A percentile compares a stretch with the other conserved stretches of the same genome.
phyloP scores from a whole-genome alignment of 1,139 yeast genomes.

The Pichia inconspicua region DNA sequence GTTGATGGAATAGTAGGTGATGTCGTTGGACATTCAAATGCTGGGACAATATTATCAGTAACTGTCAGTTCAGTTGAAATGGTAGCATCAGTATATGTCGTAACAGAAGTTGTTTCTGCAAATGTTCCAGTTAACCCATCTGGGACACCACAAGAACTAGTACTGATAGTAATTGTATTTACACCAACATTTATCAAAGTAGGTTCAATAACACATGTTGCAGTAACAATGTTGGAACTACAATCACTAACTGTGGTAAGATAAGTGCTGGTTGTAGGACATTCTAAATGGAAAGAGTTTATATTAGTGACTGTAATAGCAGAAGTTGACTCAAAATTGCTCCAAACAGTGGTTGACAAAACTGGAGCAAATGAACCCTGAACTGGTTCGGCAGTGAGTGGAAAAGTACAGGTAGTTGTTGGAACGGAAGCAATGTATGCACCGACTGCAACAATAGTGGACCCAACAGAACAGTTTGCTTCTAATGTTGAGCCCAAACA shows the following conservation, averaged over 20 bases:
- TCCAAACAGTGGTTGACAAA: conserved; percentile 1
- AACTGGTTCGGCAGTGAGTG: not conserved
- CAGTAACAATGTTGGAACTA: not conserved
- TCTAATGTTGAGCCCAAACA: not conserved
- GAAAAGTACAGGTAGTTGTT: conserved; percentile 10
- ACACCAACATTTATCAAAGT: conserved; percentile 2
- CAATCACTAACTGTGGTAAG: conserved; percentile 9
- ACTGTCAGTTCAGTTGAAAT: conserved; percentile 9
- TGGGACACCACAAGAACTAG: conserved; percentile 7
- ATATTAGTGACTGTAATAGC: conserved; percentile 15
- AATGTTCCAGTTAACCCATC: conserved; percentile 6
- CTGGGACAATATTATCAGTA: conserved; percentile 9
- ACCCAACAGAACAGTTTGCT: conserved; percentile 4
- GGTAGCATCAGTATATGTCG: conserved; percentile 8
- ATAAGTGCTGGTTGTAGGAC: conserved; percentile 3
- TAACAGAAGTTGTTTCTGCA: not conserved
- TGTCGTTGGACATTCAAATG: conserved; percentile 6
- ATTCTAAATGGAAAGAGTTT: conserved; percentile 11
- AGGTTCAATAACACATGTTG: conserved; percentile 1
- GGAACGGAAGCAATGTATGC: conserved; percentile 13
- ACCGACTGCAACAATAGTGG: conserved; percentile 1
- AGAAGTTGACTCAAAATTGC: conserved; percentile 2
- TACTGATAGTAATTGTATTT: not conserved
- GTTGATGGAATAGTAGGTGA: not conserved
- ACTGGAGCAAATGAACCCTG: conserved; percentile 4